Conservation (phyloP, 177 flowering plant species). For the Vitis hybrid region DNA sequence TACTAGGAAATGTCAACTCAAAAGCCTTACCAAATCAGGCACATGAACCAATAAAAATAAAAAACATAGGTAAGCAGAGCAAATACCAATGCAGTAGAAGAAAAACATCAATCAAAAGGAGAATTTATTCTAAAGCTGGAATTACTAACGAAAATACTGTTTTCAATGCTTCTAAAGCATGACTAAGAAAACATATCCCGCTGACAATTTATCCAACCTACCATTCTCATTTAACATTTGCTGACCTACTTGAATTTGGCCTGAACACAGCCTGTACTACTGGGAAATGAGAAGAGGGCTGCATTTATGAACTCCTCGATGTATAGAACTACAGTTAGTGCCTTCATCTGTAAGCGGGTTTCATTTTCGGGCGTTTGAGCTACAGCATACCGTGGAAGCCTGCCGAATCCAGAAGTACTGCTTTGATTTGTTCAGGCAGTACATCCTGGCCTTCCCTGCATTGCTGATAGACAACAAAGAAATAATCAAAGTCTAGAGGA, state of each 20-base stretch:
- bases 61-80: neutral
- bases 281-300: neutral
- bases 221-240: neutral
- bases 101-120: neutral
- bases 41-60: neutral
- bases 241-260: neutral
- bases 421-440: slow-evolving; percentile 63
- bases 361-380: neutral
- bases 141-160: neutral
- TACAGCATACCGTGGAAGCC: slow-evolving; percentile 49
- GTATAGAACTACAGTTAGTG: slow-evolving; percentile 12
- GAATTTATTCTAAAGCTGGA: neutral
- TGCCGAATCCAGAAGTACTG: slow-evolving; percentile 57
- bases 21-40: neutral
- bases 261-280: neutral
- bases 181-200: neutral
- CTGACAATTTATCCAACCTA: neutral
- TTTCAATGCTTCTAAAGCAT: neutral
- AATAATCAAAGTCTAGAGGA: slow-evolving; percentile 7
- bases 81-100: neutral
- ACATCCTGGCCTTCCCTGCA: slow-evolving; percentile 54
- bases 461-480: slow-evolving; percentile 41
- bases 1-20: no score
- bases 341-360: slow-evolving; percentile 3
- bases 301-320: slow-evolving; percentile 8